Base-by-base conservation (phyloP, 2,329 filamentous ascomycete species). In the Alternaria metachromatica region DNA sequence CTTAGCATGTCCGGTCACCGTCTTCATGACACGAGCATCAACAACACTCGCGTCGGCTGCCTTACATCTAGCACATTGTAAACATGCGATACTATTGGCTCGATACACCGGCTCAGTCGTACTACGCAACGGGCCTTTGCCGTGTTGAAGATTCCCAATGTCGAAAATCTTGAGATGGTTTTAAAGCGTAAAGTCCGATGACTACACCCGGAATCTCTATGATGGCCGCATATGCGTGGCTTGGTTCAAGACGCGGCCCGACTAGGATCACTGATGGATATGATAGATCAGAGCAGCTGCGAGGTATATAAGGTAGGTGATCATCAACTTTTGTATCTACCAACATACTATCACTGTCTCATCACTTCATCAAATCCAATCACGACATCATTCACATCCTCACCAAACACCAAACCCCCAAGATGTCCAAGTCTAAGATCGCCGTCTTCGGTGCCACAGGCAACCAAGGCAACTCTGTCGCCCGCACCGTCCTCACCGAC, bases 401-500 rank as follows among this genome's bases (percentile, higher is more conserved):
- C 37, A 41, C 26, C 43, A 20, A 48, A 0, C 20, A 20, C 12
- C 7, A 25, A 3, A 4, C 9, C 10, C 3, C 1, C 33, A 48
- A 41, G 18, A 58, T 50, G 44, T 37, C 46, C 21, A 62, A 62
- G 7, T 15, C 54, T 0, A 62, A 72, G 55, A 63, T 79, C 54
- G 72, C 71, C 49, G 58, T 80, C 62, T 71, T 79, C 45, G 76
- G 76, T 45, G 73, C 74, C 20, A 77, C 76, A 6, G 77, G 76
- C 33, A 77, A 85, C 62, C 88, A 90, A 78, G 88, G 88, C 53
- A 84, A 86, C 65, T 86, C 85, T 9, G 82, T 89, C 49, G 84
- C 87, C 55, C 75, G 80, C 30, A 70, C 73, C 43, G 73, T 87
- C 18, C 80, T 85, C 11, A 66, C 72, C 23, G 78, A 81, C 70